Conservation (phyloP, 2,329 filamentous ascomycete genomes). For the Hypoxylon sp. region DNA sequence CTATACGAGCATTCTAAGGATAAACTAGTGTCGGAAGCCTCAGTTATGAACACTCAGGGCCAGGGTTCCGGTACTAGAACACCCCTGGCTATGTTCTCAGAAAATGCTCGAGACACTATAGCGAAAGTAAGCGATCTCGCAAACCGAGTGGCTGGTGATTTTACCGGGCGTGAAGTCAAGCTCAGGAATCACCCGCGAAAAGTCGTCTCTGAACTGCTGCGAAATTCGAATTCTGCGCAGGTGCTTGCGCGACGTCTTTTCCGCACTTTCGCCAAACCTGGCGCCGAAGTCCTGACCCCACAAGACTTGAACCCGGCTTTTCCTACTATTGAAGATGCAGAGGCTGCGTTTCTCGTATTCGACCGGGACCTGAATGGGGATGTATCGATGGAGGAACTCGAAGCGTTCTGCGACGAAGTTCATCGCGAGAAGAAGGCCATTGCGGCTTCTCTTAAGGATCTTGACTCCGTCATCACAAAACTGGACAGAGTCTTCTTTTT, state of each 20-base stretch:
- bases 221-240: conserved; percentile 80
- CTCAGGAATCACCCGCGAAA: conserved; percentile 83
- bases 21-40: conserved; percentile 70
- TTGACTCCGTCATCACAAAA: conserved; percentile 93
- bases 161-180: conserved; percentile 81
- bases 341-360: conserved; percentile 91
- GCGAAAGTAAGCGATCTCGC: conserved; percentile 88
- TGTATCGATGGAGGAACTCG: conserved; percentile 94
- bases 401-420: conserved; percentile 93
- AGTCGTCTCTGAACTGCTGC: conserved; percentile 84
- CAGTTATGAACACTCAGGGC: conserved; percentile 63
- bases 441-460: conserved; percentile 91
- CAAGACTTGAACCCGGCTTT: conserved; percentile 87
- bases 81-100: conserved; percentile 79
- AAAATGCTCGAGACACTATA: conserved; percentile 81
- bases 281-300: conserved; percentile 80
- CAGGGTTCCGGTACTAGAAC: conserved; percentile 76
- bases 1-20: conserved; percentile 82
- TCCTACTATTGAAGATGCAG: conserved; percentile 85
- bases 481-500: conserved; percentile 91
- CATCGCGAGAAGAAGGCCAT: conserved; percentile 96
- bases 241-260: conserved; percentile 90
- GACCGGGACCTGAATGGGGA: conserved; percentile 98
- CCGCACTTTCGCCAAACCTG: conserved; percentile 83
- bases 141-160: conserved; percentile 84